Conservation (phyloP, 2,329 filamentous ascomycete species). For the Stenocarpella maydis region DNA sequence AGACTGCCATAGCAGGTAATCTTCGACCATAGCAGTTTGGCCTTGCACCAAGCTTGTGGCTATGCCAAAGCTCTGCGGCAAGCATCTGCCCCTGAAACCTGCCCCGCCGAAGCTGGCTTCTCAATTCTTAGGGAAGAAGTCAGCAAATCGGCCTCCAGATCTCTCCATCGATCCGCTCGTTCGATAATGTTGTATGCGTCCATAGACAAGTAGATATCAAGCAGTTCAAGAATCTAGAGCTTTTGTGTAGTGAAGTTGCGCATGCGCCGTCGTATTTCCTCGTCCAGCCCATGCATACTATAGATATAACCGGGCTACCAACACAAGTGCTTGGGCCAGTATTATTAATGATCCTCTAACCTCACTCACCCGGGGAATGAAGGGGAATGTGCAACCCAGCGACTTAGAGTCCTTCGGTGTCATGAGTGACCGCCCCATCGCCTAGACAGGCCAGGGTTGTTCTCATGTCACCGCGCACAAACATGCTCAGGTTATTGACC, state of each 20-base stretch:
- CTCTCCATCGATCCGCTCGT: conserved; percentile 43
- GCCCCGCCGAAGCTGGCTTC: too few species aligned
- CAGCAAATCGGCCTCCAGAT: background rate
- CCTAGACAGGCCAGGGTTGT: background rate
- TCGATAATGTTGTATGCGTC: conserved; percentile 39
- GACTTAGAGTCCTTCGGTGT: conserved; percentile 4
- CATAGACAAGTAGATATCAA: conserved; percentile 39
- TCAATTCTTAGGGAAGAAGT: background rate
- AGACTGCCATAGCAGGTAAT: background rate
- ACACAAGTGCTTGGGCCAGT: conserved; percentile 27
- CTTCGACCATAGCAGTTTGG: background rate
- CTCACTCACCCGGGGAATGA: too few species aligned
- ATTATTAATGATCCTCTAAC: conserved; percentile 33
- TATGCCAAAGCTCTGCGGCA: too few species aligned
- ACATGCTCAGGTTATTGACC: too few species aligned
- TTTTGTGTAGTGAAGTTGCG: conserved; percentile 27
- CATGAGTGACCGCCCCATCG: background rate
- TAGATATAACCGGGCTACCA: too few species aligned
- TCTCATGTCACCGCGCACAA: background rate
- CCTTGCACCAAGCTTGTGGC: background rate
- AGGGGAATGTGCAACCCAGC: too few species aligned
- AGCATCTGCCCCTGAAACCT: too few species aligned
- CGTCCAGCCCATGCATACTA: too few species aligned
- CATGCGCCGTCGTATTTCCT: conserved; percentile 40
- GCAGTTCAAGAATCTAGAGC: conserved; percentile 37